Conservation (phyloP, 345 rosid species). For the Pistacia vera region DNA sequence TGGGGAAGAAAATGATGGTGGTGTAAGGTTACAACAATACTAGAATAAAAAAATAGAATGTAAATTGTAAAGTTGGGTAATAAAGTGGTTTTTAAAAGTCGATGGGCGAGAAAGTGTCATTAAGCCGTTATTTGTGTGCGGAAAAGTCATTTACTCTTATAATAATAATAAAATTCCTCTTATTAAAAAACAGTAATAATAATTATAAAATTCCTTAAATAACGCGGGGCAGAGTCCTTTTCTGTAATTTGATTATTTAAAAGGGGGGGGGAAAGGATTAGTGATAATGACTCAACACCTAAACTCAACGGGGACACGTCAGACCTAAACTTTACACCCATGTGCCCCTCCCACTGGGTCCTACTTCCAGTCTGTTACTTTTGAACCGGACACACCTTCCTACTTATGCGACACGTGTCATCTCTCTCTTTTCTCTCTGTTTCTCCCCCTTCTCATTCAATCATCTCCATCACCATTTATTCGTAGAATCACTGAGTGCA, state of each 20-base stretch:
- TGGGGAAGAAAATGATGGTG: too few relatives aligned
- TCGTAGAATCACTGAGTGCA: constrained; percentile 16
- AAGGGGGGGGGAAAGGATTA: neutral
- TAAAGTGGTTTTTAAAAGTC: too few relatives aligned
- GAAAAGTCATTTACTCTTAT: too few relatives aligned
- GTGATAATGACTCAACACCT: neutral
- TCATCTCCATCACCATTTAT: constrained; percentile 7
- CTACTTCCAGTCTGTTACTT: constrained; percentile 32
- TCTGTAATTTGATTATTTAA: neutral
- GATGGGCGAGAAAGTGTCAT: too few relatives aligned
- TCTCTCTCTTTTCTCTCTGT: neutral
- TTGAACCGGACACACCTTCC: constrained; percentile 13
- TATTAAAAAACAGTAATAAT: too few relatives aligned
- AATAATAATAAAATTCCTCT: too few relatives aligned
- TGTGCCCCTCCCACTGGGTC: constrained; percentile 7
- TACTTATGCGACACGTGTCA: constrained; percentile 36
- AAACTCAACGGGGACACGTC: constrained; percentile 12
- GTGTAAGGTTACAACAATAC: too few relatives aligned
- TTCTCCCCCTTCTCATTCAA: neutral
- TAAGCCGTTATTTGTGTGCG: too few relatives aligned
- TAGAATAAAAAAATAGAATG: too few relatives aligned
- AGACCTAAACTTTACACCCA: constrained; percentile 10
- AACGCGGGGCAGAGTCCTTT: neutral
- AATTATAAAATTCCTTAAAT: neutral
- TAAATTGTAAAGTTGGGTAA: too few relatives aligned